phyloP scores from a whole-genome alignment of 2,329 filamentous ascomycete species.

The Polytolypa hystricis region DNA sequence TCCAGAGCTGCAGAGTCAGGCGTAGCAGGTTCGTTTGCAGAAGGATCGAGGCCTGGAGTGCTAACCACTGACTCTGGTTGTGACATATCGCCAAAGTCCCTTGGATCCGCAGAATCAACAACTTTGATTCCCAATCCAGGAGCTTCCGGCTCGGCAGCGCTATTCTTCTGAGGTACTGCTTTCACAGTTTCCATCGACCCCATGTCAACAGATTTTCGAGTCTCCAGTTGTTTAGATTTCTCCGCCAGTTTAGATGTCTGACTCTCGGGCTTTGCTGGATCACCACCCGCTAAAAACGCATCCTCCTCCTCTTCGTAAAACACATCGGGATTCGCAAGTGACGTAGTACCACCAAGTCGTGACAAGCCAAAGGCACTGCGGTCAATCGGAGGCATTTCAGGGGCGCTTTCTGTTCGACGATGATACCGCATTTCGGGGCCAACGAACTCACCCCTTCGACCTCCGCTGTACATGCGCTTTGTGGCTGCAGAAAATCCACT shows the following conservation, averaged over 20 bases:
- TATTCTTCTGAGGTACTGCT: neutral
- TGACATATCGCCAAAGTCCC: conserved; percentile 3
- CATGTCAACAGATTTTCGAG: neutral
- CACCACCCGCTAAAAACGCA: conserved; percentile 30
- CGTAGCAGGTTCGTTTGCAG: conserved; percentile 7
- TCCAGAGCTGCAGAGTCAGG: conserved; percentile 7
- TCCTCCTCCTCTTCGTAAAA: conserved; percentile 43
- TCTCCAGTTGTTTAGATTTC: neutral
- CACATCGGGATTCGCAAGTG: conserved; percentile 34
- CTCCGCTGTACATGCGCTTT: conserved; percentile 39
- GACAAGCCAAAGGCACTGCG: conserved; percentile 28
- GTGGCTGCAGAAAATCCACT: conserved; percentile 31
- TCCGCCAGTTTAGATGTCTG: neutral
- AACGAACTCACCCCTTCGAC: conserved; percentile 34
- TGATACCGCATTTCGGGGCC: conserved; percentile 40
- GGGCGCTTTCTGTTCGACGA: conserved; percentile 39
- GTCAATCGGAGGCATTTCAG: conserved; percentile 38
- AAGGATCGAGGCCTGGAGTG: conserved; percentile 5
- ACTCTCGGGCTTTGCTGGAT: neutral
- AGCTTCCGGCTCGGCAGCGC: conserved; percentile 1
- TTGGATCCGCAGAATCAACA: conserved; percentile 8
- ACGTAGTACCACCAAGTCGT: conserved; percentile 28
- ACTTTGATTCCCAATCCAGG: conserved; percentile 12
- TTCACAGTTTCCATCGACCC: conserved; percentile 4
- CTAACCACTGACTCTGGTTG: conserved; percentile 4